Evolutionary conservation across 805 yeast species (phyloP).

Genomic region (Cyberlindnera mycetangii): DNA sequence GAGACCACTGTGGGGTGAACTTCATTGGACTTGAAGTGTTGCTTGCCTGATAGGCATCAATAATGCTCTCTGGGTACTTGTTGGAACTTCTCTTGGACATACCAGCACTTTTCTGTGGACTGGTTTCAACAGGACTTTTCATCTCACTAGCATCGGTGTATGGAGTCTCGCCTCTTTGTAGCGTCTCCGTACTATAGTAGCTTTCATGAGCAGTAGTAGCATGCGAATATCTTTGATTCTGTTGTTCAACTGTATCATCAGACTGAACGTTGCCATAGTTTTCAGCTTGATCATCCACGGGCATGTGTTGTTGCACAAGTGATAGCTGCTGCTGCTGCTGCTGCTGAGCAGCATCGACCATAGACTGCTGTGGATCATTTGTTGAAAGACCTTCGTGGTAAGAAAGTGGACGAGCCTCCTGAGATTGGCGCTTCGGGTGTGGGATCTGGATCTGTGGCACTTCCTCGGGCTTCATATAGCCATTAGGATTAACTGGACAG

Average conservation of each 20-base stretch:
- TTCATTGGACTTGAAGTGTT: conserved; percentile 11
- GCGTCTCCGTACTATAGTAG: conserved; percentile 12
- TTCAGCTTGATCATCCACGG: not conserved
- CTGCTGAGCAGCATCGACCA: conserved; percentile 14
- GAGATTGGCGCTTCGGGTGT: conserved; percentile 11
- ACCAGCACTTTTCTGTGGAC: not conserved
- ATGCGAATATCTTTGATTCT: conserved; percentile 8
- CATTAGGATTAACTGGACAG: conserved; percentile 5
- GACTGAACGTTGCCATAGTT: not conserved
- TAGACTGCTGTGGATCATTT: not conserved
- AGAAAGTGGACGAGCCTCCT: not conserved
- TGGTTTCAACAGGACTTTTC: conserved; percentile 3
- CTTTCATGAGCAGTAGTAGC: conserved; percentile 11
- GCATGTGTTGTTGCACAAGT: not conserved
- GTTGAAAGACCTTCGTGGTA: not conserved
- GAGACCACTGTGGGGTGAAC: conserved; percentile 3
- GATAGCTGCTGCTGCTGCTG: not conserved
- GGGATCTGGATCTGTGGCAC: conserved; percentile 12
- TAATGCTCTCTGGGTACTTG: conserved; percentile 26
- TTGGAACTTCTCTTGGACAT: conserved; percentile 6
- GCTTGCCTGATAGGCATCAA: conserved; percentile 23
- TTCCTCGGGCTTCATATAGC: not conserved
- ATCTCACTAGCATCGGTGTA: conserved; percentile 15
- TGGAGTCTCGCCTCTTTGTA: conserved; percentile 12
- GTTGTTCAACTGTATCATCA: not conserved